Percentiles rank a stretch among this genome's conserved stretches.
These are phyloP conservation scores for Volvox reticuliferus DNA, from an alignment of 139 green algal species.

Conservation along the genomic window DNA sequence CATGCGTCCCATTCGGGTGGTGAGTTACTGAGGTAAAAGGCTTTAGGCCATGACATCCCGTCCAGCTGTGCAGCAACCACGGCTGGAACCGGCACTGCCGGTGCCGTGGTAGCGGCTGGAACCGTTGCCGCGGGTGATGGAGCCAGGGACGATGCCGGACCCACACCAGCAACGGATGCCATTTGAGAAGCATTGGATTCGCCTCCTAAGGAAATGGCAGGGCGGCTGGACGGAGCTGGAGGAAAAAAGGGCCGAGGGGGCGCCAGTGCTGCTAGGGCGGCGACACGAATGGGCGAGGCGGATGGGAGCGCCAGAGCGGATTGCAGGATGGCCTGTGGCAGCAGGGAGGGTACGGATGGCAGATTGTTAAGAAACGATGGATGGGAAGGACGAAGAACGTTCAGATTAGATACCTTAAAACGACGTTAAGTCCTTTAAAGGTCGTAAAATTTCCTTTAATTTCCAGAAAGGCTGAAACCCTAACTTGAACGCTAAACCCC, in stretches of 20 bases:
- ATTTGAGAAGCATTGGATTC: background rate
- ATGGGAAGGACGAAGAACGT: too few species aligned
- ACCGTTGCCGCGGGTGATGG: background rate
- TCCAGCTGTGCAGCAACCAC: background rate
- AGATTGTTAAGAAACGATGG: too few species aligned
- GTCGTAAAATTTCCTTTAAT: too few species aligned
- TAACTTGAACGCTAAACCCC: too few species aligned
- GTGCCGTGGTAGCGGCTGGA: too few species aligned
- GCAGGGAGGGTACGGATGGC: too few species aligned
- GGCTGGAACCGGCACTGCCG: background rate
- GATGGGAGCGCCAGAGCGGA: slow-evolving; percentile 2
- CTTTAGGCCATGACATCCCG: background rate
- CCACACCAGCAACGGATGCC: background rate
- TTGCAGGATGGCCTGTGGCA: slow-evolving; percentile 1
- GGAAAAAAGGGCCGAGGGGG: background rate
- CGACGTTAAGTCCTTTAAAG: too few species aligned
- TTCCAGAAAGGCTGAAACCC: too few species aligned
- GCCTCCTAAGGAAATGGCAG: too few species aligned
- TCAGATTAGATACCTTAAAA: too few species aligned
- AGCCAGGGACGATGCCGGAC: background rate
- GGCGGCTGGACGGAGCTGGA: background rate
- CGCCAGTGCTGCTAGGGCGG: background rate
- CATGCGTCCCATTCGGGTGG: background rate
- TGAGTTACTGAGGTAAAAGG: background rate
- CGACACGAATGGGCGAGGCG: background rate